Evolutionary conservation across 2,329 filamentous ascomycete genomes (phyloP).

Genomic region (Fusarium bactridioides): DNA sequence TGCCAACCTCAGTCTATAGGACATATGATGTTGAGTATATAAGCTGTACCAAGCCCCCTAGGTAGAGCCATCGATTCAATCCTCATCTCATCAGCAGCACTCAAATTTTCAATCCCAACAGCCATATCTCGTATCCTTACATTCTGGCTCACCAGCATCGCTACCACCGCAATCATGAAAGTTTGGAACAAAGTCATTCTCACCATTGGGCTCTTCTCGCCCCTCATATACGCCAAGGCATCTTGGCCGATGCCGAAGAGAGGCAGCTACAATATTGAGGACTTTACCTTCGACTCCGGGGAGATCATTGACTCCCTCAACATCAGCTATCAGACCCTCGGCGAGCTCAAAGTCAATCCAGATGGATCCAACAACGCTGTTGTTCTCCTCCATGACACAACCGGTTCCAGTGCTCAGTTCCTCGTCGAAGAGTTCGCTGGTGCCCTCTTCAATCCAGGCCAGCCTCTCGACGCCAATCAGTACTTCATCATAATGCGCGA

Average conservation of each 20-base stretch:
- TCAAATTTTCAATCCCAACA: too few species aligned
- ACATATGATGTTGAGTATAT: too few species aligned
- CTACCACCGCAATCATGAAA: background rate
- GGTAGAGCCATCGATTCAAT: too few species aligned
- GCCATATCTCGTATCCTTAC: too few species aligned
- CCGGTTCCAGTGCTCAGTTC: background rate
- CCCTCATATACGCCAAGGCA: accelerated
- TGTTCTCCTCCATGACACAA: conserved; percentile 12
- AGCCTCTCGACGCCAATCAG: background rate
- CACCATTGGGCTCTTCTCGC: accelerated
- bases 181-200: background rate
- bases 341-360: conserved; percentile 8
- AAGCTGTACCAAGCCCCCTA: too few species aligned
- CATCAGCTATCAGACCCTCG: conserved; percentile 22
- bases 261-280: background rate
- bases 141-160: too few species aligned
- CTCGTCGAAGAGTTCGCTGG: conserved; percentile 12
- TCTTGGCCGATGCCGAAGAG: background rate
- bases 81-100: too few species aligned
- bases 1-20: too few species aligned
- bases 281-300: conserved; percentile 12
- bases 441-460: conserved; percentile 8
- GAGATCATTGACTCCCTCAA: background rate
- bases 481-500: conserved; percentile 28
- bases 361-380: conserved; percentile 22